Percentiles rank a stretch among this genome's conserved stretches.
Evolutionary conservation across 2,329 filamentous ascomycete genomes (phyloP).

Genomic region (Fusarium pseudograminearum): DNA sequence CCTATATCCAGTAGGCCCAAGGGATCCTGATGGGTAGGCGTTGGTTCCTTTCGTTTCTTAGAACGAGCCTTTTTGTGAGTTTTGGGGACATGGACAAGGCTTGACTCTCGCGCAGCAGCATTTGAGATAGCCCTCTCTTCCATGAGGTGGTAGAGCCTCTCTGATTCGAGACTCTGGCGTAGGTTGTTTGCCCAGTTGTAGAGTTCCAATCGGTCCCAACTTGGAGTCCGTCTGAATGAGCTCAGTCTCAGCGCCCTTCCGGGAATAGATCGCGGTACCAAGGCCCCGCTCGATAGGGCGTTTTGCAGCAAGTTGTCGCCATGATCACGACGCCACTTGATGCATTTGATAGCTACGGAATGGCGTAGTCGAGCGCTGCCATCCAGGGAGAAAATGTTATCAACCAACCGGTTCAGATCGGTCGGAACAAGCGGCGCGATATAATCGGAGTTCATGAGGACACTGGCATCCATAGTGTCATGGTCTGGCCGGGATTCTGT

Average conservation of each 20-base stretch:
- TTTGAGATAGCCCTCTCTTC: conserved; percentile 32
- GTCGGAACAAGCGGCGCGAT: conserved; percentile 82
- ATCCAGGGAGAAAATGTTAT: conserved; percentile 80
- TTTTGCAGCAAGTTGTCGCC: conserved; percentile 34
- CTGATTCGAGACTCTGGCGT: conserved; percentile 52
- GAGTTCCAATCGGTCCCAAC: conserved; percentile 51
- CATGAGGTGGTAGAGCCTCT: conserved; percentile 47
- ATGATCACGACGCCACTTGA: conserved; percentile 72
- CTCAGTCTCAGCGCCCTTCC: conserved; percentile 35
- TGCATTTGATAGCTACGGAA: conserved; percentile 82
- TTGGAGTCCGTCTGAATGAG: conserved; percentile 31
- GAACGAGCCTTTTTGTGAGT: conserved; percentile 1
- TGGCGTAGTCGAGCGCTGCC: conserved; percentile 86
- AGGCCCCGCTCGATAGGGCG: conserved; percentile 32
- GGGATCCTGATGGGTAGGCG: conserved; percentile 73
- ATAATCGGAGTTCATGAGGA: conserved; percentile 94
- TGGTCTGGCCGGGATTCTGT: conserved; percentile 77
- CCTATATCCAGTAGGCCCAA: conserved; percentile 80
- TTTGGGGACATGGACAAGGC: conserved; percentile 31
- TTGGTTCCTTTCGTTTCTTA: conserved; percentile 17
- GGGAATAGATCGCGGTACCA: conserved; percentile 33
- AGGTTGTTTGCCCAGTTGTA: conserved; percentile 55
- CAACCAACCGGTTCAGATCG: conserved; percentile 77
- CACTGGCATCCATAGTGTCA: conserved; percentile 90
- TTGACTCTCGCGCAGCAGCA: conserved; percentile 30